Base-by-base conservation (phyloP, 768 basidiomycete species). In the Mycena galopus region DNA sequence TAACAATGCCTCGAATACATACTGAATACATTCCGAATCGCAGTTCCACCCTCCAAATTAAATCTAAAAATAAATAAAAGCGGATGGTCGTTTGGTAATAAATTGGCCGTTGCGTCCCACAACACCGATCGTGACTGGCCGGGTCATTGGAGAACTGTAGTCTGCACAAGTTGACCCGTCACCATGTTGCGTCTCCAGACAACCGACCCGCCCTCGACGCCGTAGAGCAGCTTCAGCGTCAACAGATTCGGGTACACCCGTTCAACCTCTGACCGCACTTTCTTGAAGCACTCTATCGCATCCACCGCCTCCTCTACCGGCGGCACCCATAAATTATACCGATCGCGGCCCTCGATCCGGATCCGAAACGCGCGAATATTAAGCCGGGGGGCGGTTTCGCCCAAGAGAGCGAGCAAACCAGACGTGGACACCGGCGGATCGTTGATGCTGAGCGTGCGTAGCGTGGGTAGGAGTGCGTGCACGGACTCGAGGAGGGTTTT, bases 321-420 rank as follows among this genome's bases (percentile, higher is more conserved):
- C 47, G 74, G 74, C 1, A 75, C 63, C 74, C 74, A 75, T 35
- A 75, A 27, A 33, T 75, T 75, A 29, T 75, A 75, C 67, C 71
- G 67, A 35, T 75, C 74, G 33, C 71, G 67, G 4, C 63, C 74
- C 53, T 68, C 70, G 59, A 72, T 23, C 3, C 74, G 71, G 11
- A 72, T 25, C 21, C 74, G 70, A 11, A 75, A 55, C 27, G 61
- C 61, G 25, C 74, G 74, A 14, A 55, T n/a, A n/a, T 27, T 47
- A 47, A 51, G 23, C 12, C 39, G 42, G 14, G 65, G 70, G 0
- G 14, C 39, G 29, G n/a, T n/a, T 11, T 33, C 63, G 19, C 19
- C 16, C n/a, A 75, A 60, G 29, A 75, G 71, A 7, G 57, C 47
- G 3, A 17, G 29, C 23, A 75, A 29, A 14, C 23, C 32, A 3